Base-by-base conservation (phyloP, 2,329 filamentous ascomycete species). In the Colletotrichum sp. region DNA sequence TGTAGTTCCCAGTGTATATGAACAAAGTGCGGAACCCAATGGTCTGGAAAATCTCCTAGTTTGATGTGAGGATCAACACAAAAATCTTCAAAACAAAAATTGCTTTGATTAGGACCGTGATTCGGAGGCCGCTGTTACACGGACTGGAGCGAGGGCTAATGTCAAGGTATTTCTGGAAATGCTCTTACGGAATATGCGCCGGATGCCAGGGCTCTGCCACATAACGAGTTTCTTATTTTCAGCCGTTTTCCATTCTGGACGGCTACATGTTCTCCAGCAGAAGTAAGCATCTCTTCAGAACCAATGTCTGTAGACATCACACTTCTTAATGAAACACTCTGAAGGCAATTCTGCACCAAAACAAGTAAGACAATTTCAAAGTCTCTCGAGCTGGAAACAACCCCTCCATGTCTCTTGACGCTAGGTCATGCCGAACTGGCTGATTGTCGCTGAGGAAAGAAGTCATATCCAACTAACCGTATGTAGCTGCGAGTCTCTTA, bases 321-420 rank as follows among this genome's bases (percentile, higher is more conserved):
- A 32, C 43, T 52, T 1, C 0, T 21, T 18, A 48, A 48, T 48
- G 38, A 21, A n/a, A n/a, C 10, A 48, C 1, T 0, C 9, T 1
- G 38, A 48, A 48, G 38, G 5, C 38, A 9, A 48, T 48, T n/a
- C 38, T 2, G 38, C 38, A 5, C 2, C 38, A 43, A 5, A 4
- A 43, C 18, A 38, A 38, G 15, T 8, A 16, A 38, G 36, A 9
- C 13, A 38, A 18, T 5, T 5, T 8, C 8, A 4, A 18, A 38
- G 15, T 8, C 36, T n/a, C 38, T 48, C 38, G 2, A 48, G 38
- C 38, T 48, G 38, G 38, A 48, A 48, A 48, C 38, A 9, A 48
- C 18, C 18, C 1, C 38, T n/a, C 2, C 9, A 21, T 48, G 38
- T 48, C 3, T 48, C 18, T 48, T 12, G 3, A 4, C 38, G 38